These are phyloP conservation scores for Boletellus ananiceps DNA, from an alignment of 768 basidiomycete genomes.

Conservation along the genomic window DNA sequence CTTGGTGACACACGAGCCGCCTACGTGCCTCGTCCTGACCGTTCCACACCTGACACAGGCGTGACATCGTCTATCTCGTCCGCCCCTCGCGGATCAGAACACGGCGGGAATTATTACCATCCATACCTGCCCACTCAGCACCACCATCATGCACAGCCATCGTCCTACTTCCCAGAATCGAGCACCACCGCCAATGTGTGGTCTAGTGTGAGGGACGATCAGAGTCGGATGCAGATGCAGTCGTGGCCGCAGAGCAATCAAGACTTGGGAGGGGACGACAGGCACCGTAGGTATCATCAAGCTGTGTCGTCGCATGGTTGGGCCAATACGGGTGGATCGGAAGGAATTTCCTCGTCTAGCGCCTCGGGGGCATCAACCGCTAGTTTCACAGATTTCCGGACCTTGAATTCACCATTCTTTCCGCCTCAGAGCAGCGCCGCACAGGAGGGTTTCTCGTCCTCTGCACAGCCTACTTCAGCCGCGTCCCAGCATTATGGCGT, in stretches of 20 bases:
- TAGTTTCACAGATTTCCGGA: conserved; percentile 40
- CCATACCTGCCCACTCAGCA: conserved; percentile 24
- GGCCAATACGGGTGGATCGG: conserved; percentile 18
- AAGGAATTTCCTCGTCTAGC: conserved; percentile 20
- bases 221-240: conserved; percentile 16
- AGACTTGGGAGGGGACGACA: conserved; percentile 20
- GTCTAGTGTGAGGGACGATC: conserved; percentile 21
- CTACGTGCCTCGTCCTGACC: conserved; percentile 26
- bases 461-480: conserved; percentile 30
- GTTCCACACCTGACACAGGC: conserved; percentile 24
- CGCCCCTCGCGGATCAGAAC: conserved; percentile 25
- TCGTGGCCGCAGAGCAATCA: conserved; percentile 27
- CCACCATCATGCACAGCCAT: conserved; percentile 19
- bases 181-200: conserved; percentile 18
- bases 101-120: conserved; percentile 21
- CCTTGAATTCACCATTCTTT: conserved; percentile 55
- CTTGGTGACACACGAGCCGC: conserved; percentile 25
- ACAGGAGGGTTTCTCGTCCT: conserved; percentile 29
- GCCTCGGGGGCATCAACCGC: conserved; percentile 21
- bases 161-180: conserved; percentile 24
- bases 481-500: conserved; percentile 29
- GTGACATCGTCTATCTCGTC: conserved; percentile 19
- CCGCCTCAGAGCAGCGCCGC: conserved; percentile 36
- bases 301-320: conserved; percentile 25
- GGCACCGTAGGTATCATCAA: conserved; percentile 29